Conservation (phyloP, 2,329 filamentous ascomycete species). For the Ophiocordyceps robertsii region DNA sequence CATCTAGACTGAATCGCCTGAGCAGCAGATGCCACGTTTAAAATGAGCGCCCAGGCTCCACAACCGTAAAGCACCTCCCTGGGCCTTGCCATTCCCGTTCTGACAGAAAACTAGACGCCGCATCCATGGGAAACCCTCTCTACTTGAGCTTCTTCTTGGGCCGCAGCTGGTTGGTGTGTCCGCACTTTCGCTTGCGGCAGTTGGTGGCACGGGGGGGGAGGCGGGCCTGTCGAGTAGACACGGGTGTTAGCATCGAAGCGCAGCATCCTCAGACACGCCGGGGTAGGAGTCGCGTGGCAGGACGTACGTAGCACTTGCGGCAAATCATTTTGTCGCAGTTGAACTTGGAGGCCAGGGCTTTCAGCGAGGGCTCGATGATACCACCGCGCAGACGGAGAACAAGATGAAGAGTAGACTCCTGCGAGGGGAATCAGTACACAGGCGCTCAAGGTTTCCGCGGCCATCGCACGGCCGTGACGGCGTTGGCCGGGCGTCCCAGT, state of each 20-base stretch:
- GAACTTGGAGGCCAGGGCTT: constrained; percentile 97
- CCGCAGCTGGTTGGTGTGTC: constrained; percentile 99
- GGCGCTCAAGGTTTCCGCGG: background rate
- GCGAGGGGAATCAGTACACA: constrained; percentile 16
- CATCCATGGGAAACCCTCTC: constrained; percentile 26
- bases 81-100: constrained; percentile 21
- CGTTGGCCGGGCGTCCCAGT: background rate
- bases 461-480: background rate
- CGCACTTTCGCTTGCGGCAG: constrained; percentile 99
- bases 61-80: constrained; percentile 21
- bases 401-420: constrained; percentile 97
- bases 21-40: constrained; percentile 23
- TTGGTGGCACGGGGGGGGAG: constrained; percentile 98
- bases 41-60: constrained; percentile 22
- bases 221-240: constrained; percentile 41
- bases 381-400: constrained; percentile 98
- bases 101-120: constrained; percentile 31
- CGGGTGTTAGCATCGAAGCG: constrained; percentile 5
- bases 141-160: constrained; percentile 99
- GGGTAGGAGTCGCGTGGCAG: background rate
- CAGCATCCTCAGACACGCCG: background rate
- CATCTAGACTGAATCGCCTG: constrained; percentile 11
- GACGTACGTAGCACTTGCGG: constrained; percentile 98
- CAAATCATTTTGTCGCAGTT: constrained; percentile 99
- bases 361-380: constrained; percentile 98